Evolutionary conservation across 2,329 filamentous ascomycete genomes (phyloP).

Genomic region (Fusarium sp.): DNA sequence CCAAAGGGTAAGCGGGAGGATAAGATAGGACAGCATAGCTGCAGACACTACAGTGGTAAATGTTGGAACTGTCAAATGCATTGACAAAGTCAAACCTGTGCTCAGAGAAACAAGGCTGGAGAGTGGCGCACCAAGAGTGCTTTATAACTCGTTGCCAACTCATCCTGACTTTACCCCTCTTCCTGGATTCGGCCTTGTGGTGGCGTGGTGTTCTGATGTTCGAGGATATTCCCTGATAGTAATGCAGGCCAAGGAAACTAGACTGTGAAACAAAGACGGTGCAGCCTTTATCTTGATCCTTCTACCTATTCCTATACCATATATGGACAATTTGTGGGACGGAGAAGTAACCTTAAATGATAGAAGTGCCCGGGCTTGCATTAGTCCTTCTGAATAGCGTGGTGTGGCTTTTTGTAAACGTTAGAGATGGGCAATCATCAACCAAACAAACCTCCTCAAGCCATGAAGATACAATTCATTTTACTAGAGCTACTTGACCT

Average conservation of each 20-base stretch:
- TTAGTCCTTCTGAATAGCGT: neutral
- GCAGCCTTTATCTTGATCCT: neutral
- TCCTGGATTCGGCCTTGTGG: neutral
- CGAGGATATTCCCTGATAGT: neutral
- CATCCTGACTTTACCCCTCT: slow-evolving; percentile 7
- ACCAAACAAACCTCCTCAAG: neutral
- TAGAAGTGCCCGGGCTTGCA: neutral
- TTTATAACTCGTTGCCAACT: neutral
- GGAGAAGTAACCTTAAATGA: neutral
- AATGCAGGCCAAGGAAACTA: neutral
- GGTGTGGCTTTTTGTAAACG: neutral
- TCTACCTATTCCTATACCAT: neutral
- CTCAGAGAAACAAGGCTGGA: neutral
- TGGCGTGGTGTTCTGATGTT: neutral
- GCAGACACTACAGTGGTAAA: neutral
- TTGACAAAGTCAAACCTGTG: no score
- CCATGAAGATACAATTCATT: neutral
- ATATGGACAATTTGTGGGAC: neutral
- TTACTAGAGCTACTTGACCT: neutral
- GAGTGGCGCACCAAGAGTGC: neutral
- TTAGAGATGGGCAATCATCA: neutral
- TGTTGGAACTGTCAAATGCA: no score
- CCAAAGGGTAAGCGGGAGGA: neutral
- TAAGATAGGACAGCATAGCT: neutral
- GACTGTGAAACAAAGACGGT: neutral